phyloP scores from a whole-genome alignment of 129 eudicot genomes.

The Flaveria trinervia region DNA sequence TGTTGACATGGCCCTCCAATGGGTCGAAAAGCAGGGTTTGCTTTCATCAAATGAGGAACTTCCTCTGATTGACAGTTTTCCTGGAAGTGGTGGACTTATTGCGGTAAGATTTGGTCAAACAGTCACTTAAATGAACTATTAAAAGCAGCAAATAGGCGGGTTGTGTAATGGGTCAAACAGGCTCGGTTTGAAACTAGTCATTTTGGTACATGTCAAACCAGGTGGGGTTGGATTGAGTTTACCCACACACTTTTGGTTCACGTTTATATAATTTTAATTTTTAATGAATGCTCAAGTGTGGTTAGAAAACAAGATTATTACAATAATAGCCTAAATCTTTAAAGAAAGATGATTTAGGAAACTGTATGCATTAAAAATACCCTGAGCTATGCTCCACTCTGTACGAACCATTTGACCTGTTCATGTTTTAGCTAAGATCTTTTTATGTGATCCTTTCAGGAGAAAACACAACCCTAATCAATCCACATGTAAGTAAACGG shows the following conservation, averaged over 20 bases:
- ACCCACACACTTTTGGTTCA: no score
- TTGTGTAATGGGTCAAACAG: no score
- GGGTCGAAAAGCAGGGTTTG: constrained; percentile 97
- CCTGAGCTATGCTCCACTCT: no score
- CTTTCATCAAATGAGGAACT: constrained; percentile 84
- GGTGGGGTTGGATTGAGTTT: neutral
- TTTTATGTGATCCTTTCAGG: neutral
- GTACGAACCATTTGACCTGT: neutral
- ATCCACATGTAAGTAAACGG: neutral
- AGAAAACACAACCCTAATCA: neutral
- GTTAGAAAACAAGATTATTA: neutral
- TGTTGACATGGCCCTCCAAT: constrained; percentile 85
- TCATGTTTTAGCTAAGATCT: neutral
- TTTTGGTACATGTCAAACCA: no score
- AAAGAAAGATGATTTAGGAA: neutral
- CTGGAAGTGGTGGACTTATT: constrained; percentile 70
- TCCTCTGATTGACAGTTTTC: constrained; percentile 82
- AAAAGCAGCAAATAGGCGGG: no score
- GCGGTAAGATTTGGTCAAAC: constrained; percentile 56
- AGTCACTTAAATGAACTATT: neutral
- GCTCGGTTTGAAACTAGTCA: no score
- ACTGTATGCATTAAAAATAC: neutral
- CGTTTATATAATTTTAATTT: neutral
- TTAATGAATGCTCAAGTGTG: neutral
- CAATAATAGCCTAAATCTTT: neutral